Base-by-base conservation (phyloP, 169 alveolate genomes). In the Plasmodium cynomolgi region DNA sequence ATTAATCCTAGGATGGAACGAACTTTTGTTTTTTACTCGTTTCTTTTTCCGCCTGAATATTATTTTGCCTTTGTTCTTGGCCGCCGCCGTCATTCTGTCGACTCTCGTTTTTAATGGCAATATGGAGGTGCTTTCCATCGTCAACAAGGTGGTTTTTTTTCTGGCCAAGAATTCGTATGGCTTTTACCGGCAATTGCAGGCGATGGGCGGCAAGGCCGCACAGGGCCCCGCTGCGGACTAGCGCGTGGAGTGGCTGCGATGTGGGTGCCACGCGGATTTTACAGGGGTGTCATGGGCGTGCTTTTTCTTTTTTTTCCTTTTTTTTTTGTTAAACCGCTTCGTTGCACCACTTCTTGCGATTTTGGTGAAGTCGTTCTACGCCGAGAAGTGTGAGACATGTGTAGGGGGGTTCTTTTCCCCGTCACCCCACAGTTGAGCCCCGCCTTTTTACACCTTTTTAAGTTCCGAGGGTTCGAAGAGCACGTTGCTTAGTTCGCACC, bases 1-100 rank as follows among this genome's bases (percentile, higher is more conserved):
- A 58, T 77, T 96, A 74, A 37, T 96, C 20, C 91, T 94, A 56
- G 97, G 97, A 79, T 96, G 97, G 97, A 96, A 96, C 86, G 98
- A 96, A 73, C 23, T 96, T 26, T 41, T 93, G 71, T 62, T 92
- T 33, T 85, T 84, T 58, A 79, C 92, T 34, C 84, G 95, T 23
- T 26, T 95, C 50, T 75, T 96, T 31, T 93, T 96, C 84, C 95
- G 90, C 86, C 91, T 95, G 71, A 95, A 96, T 83, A 47, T 96
- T 20, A 83, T 96, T 33, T 54, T 96, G 44, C 97, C 98, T 26
- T 80, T 95, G 3, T 15, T 96, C 41, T 37, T 96, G 1, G 84
- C 94, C 17, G 82, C 33, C 71, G 74, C 77, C 58, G 73, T 96
- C 62, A 93, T 92, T 62, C 62, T 95, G 77, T 50, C 79, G 58